Percentiles rank a stretch among this genome's conserved stretches.
Conservation (phyloP, 805 yeast species). For the Gaillardinia entomophila region DNA sequence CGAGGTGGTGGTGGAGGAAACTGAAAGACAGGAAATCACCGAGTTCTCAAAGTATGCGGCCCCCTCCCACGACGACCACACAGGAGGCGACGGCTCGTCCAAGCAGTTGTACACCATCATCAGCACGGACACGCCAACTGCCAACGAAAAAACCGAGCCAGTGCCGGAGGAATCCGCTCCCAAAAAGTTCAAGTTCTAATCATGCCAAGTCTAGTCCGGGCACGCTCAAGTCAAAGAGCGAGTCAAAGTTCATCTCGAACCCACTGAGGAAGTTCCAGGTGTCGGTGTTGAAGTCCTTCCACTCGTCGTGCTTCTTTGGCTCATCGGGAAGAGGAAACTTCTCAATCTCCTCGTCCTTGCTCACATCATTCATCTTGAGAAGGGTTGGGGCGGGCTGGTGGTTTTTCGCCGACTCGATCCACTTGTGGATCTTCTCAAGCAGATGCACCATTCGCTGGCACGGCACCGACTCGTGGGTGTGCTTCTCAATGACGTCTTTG, state of each 20-base stretch:
- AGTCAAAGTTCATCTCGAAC: conserved; percentile 15
- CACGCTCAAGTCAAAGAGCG: neutral
- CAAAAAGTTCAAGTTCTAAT: conserved; percentile 6
- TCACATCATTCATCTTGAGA: conserved; percentile 22
- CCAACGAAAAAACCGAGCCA: neutral
- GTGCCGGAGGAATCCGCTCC: neutral
- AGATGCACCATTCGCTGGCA: conserved; percentile 19
- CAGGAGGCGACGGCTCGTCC: neutral
- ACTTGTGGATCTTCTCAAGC: conserved; percentile 17
- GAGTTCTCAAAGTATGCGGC: conserved; percentile 3
- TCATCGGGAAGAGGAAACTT: conserved; percentile 17
- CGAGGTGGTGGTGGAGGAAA: conserved; percentile 1
- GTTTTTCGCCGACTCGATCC: conserved; percentile 19
- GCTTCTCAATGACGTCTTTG: conserved; percentile 10
- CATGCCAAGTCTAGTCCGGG: neutral
- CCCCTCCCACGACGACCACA: conserved; percentile 3
- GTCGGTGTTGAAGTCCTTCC: conserved; percentile 21
- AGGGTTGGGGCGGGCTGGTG: conserved; percentile 10
- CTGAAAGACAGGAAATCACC: neutral
- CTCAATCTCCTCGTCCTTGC: conserved; percentile 27
- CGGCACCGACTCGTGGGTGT: conserved; percentile 13
- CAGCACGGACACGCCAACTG: neutral
- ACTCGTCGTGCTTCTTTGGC: neutral
- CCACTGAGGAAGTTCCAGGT: conserved; percentile 23
- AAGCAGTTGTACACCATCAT: conserved; percentile 1